Evolutionary conservation across 345 rosid genomes (phyloP), one percentile per base, ranked within the genome.

Genomic region (Euphorbia pulcherrima): DNA sequence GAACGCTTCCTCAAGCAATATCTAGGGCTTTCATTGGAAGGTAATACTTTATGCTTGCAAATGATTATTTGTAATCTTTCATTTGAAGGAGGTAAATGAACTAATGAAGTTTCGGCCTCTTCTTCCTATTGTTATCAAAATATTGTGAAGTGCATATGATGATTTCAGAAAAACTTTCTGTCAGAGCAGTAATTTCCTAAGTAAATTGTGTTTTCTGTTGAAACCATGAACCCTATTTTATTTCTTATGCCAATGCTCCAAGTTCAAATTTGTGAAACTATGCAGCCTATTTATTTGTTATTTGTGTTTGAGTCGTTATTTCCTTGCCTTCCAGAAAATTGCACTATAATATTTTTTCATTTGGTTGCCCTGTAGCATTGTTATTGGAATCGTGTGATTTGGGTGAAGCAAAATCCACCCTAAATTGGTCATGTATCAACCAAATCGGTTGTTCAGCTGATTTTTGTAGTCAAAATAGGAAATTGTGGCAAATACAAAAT

Each of bases 1-100:
- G 97, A 69, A 74, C 96, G 46, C 89, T 91, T 79, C 96, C 97
- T 20, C 85, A 91, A 53, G 89, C 82, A 68, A 79, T 94, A 51
- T 94, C 99, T 1, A 81, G 97, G 82, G 96, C 88, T 68, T 94
- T 91, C 75, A 77, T 94, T 83, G 97, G 99, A 85, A 94, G 99
- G 99, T 91, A 87, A 69, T 62, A n/a, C 23, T 13, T 17, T 4
- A 26, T 44, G 35, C 23, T 44, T 27, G 33, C 13, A 37, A 30
- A 27, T 21, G 14, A 16, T 13, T 47, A 30, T 17, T 58, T 58
- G 8, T 57, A n/a, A 46, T 41, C 52, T 12, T 59, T 48, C 14
- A 29, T 21, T 1, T 56, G 56, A 20, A 23, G 27, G 20, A 28
- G 51, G 44, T 18, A n/a, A n/a, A n/a, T n/a, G n/a, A 29, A 12